Percentiles rank a stretch among this genome's conserved stretches.
Conservation (phyloP, 345 rosid species). For the Streptanthus diversifolius region DNA sequence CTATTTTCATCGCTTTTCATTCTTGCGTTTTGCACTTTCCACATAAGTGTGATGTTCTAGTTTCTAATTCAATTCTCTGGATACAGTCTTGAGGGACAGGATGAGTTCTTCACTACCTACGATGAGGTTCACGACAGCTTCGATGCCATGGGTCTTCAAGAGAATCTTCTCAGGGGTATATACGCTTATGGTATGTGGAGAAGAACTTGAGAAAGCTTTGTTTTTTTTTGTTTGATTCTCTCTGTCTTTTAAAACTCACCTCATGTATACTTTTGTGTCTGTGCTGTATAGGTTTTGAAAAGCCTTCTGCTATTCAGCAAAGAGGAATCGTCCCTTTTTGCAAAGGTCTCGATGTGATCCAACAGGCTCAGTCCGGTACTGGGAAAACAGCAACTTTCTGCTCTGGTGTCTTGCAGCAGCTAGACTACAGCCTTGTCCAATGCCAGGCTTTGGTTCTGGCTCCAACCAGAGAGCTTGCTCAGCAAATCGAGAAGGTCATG, state of each 20-base stretch:
- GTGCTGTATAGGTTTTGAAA: conserved; percentile 53
- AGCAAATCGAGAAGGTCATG: conserved; percentile 85
- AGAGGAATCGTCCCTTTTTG: conserved; percentile 78
- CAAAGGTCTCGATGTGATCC: conserved; percentile 76
- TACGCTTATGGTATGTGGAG: conserved; percentile 61
- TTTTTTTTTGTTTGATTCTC: neutral
- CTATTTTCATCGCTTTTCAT: neutral
- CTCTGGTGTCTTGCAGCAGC: conserved; percentile 74
- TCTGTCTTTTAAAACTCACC: neutral
- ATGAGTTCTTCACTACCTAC: conserved; percentile 66
- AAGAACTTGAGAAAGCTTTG: neutral
- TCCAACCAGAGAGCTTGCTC: conserved; percentile 76
- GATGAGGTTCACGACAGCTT: conserved; percentile 72
- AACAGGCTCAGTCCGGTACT: conserved; percentile 80
- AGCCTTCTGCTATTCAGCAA: conserved; percentile 87
- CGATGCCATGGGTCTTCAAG: conserved; percentile 74
- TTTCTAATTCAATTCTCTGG: neutral
- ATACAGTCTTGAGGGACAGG: conserved; percentile 54
- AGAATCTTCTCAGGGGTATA: conserved; percentile 82
- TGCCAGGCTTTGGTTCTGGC: conserved; percentile 77
- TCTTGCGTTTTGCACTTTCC: neutral
- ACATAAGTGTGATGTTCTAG: neutral
- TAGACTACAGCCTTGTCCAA: conserved; percentile 56
- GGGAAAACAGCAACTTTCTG: conserved; percentile 80
- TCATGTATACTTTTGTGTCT: neutral